Evolutionary conservation across 352 stramenopile genomes (phyloP).

Genomic region (Pythium biforme): DNA sequence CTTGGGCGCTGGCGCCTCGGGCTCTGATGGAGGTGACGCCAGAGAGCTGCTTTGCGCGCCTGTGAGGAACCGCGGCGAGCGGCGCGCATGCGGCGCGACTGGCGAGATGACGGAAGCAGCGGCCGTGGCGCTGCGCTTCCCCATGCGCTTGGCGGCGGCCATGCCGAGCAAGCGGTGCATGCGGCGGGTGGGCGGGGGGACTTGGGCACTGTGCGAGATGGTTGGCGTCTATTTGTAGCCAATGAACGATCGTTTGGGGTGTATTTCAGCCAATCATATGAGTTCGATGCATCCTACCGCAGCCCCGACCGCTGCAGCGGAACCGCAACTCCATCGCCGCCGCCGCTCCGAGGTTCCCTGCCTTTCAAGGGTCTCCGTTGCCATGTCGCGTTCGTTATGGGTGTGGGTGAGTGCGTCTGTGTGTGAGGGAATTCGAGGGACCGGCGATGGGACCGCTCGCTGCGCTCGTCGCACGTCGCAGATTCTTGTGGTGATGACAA

Average conservation of each 20-base stretch:
- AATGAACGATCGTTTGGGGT: neutral
- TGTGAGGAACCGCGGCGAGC: slow-evolving; percentile 19
- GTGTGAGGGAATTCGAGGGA: too few species aligned
- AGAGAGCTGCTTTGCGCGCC: neutral
- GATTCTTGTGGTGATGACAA: neutral
- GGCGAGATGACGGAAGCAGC: neutral
- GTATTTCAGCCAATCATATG: neutral
- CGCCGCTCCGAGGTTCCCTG: too few species aligned
- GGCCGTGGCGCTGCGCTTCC: slow-evolving; percentile 1
- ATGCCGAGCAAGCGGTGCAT: slow-evolving; percentile 11
- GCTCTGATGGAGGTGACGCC: neutral
- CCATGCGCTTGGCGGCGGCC: slow-evolving; percentile 8
- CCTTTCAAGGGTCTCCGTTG: too few species aligned
- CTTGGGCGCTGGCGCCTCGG: neutral
- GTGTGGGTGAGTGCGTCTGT: too few species aligned
- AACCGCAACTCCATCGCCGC: too few species aligned
- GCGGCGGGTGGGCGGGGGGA: neutral
- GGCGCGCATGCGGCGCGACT: slow-evolving; percentile 1
- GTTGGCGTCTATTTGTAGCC: neutral
- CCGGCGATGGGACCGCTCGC: too few species aligned
- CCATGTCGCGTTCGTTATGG: too few species aligned
- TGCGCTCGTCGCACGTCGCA: neutral
- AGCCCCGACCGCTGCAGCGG: neutral
- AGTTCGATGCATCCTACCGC: neutral
- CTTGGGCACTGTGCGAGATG: too few species aligned